Base-by-base conservation (phyloP, 352 stramenopile genomes). In the Phytophthora hybrid region DNA sequence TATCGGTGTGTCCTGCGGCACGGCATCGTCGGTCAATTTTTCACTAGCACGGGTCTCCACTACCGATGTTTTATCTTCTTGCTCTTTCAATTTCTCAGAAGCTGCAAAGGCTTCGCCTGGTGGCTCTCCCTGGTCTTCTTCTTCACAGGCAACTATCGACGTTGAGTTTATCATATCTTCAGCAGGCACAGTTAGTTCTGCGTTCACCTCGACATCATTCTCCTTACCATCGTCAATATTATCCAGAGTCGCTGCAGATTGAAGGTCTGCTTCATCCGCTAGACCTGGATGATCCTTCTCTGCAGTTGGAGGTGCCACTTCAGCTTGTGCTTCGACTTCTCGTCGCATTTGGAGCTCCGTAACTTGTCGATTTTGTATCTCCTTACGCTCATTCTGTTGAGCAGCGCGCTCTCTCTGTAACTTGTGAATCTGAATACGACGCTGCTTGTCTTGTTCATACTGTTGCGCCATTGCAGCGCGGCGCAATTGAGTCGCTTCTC, bases 391-490 rank as follows among this genome's bases (percentile, higher is more conserved):
- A 11, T 62, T 71, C 32, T 71, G 62, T 18, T 77, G 66, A 0
- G 75, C 71, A 7, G 74, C 81, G 1, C 83, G 78, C 32, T 93
- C 78, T 52, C 86, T 85, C 46, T 92, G 84, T 13, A 93, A 56
- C 4, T 78, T 77, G 60, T 92, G 87, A 51, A 93, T 88, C 67
- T 93, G 81, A 66, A 92, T 83, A 11, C 85, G 77, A 2, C 83
- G 83, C 29, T 80, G 74, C 19, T 88, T 88, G 63, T 93, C 87
- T 39, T 88, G 73, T 18, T 91, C 83, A 57, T 92, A 92, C 60
- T 92, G 85, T 46, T 89, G 71, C 0, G 83, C 85, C 66, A 87
- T 86, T 5, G 79, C 77, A 4, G 85, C 82, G 16, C 87, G 82
- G 2, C 87, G 63, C 34, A 76, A 58, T 32, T 79, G 57, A 0